These are phyloP conservation scores for Penicillium sp. DNA, from an alignment of 2,329 filamentous ascomycete genomes.

Conservation along the genomic window DNA sequence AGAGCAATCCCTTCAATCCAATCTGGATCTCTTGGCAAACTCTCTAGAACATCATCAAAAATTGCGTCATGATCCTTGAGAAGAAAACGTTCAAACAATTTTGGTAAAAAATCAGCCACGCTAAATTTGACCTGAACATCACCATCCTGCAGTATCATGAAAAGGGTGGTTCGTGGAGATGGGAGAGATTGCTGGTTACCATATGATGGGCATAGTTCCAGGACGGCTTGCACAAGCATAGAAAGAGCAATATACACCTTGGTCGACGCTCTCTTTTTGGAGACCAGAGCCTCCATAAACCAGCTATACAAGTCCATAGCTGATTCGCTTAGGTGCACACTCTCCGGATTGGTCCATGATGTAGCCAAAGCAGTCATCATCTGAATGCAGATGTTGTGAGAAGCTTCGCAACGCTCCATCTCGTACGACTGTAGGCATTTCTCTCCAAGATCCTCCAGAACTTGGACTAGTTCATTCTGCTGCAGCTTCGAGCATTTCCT, in stretches of 20 bases:
- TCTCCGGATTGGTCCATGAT: constrained; percentile 63
- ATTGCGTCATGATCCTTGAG: constrained; percentile 81
- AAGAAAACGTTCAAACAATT: constrained; percentile 80
- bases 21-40: constrained; percentile 72
- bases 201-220: constrained; percentile 70
- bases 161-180: constrained; percentile 70
- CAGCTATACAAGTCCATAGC: constrained; percentile 79
- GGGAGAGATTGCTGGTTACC: constrained; percentile 62
- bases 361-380: constrained; percentile 66
- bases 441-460: constrained; percentile 55
- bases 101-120: constrained; percentile 69
- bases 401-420: constrained; percentile 74
- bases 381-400: constrained; percentile 68
- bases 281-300: constrained; percentile 69
- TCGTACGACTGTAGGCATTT: constrained; percentile 58
- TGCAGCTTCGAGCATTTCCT: constrained; percentile 33
- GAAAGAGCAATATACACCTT: constrained; percentile 69
- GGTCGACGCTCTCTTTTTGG: constrained; percentile 70
- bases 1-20: constrained; percentile 83
- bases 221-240: constrained; percentile 69
- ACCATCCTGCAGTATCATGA: constrained; percentile 70
- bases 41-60: constrained; percentile 80
- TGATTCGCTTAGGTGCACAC: constrained; percentile 63
- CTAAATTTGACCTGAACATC: constrained; percentile 74
- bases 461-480: constrained; percentile 44